Evolutionary conservation across 2,329 filamentous ascomycete species (phyloP).

Genomic region (Epichloe glyceriae): DNA sequence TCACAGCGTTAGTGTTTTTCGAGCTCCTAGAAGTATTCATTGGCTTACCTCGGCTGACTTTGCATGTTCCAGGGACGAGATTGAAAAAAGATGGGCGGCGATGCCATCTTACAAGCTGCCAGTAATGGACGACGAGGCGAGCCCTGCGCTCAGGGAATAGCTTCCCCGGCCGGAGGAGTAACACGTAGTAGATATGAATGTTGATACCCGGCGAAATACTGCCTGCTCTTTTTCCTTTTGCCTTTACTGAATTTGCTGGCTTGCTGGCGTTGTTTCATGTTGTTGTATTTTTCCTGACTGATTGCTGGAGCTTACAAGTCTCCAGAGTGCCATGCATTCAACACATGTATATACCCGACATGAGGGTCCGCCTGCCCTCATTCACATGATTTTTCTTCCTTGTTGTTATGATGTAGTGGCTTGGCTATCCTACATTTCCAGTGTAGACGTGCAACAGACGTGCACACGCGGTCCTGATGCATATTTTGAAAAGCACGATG

Average conservation of each 20-base stretch:
- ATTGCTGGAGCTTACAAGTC: background rate
- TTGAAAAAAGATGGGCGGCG: slow-evolving; percentile 22
- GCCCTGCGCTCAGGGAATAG: slow-evolving; percentile 14
- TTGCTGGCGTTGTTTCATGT: background rate
- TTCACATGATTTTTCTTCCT: no score
- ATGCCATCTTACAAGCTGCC: slow-evolving; percentile 22
- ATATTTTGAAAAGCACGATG: no score
- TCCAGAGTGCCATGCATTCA: no score
- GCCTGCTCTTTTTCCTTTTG: background rate
- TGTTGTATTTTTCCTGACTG: background rate
- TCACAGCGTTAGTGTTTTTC: slow-evolving; percentile 24
- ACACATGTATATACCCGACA: no score
- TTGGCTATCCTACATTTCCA: no score
- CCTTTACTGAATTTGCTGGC: background rate
- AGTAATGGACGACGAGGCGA: slow-evolving; percentile 14
- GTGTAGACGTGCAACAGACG: no score
- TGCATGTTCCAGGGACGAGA: slow-evolving; percentile 17
- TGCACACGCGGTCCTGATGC: no score
- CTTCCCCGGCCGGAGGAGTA: slow-evolving; percentile 8
- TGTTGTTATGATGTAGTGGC: no score
- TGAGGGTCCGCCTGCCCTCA: no score
- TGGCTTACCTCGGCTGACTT: slow-evolving; percentile 8
- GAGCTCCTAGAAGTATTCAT: background rate
- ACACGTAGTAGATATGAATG: background rate
- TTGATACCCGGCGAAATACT: background rate